phyloP scores from a whole-genome alignment of 2,329 filamentous ascomycete genomes.

The Trichoderma sp. region DNA sequence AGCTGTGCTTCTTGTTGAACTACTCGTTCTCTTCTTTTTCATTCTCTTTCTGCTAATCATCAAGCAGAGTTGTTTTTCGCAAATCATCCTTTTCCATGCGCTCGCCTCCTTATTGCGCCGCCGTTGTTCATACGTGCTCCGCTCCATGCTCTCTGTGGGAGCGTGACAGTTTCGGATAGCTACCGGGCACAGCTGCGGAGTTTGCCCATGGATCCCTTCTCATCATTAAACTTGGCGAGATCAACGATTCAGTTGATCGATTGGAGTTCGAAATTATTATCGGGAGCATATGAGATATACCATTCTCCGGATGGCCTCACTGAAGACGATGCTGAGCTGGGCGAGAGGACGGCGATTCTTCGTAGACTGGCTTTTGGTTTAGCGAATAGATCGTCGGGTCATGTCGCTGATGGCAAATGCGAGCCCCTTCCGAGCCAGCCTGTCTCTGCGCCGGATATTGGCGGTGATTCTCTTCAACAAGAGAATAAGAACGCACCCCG shows the following conservation, averaged over 20 bases:
- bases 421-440: background rate
- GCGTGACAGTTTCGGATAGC: background rate
- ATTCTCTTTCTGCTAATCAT: background rate
- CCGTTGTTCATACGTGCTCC: background rate
- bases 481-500: background rate
- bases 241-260: background rate
- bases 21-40: background rate
- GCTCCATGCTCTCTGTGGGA: background rate
- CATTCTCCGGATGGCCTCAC: background rate
- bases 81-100: background rate
- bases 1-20: background rate
- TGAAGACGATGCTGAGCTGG: background rate
- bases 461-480: background rate
- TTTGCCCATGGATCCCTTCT: background rate
- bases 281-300: background rate
- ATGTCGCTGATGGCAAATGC: background rate
- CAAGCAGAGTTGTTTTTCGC: background rate
- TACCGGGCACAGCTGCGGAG: background rate
- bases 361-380: background rate
- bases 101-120: background rate
- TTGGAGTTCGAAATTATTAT: background rate
- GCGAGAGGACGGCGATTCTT: background rate
- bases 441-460: background rate
- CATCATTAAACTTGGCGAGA: background rate
- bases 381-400: background rate